Evolutionary conservation across 768 basidiomycete genomes (phyloP), one percentile per base, ranked within the genome.

Genomic region (Calvatia gigantea): DNA sequence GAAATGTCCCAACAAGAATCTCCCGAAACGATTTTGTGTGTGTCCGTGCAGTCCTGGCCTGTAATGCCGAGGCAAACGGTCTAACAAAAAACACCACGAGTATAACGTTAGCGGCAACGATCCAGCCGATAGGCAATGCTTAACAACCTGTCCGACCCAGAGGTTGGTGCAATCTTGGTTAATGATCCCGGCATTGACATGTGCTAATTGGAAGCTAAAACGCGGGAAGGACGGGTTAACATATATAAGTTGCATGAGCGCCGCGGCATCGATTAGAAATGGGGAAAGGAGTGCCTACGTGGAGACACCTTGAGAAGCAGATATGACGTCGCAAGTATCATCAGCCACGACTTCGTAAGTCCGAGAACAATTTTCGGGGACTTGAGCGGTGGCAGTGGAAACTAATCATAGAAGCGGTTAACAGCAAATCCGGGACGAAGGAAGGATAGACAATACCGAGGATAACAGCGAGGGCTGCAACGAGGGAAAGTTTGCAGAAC

Each of bases 241-340:
- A 11, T 12, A 4, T 15, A n/a, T n/a, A 27, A 28, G 38, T 7
- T 32, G 41, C n/a, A n/a, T 21, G 32, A 19, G n/a, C 4, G n/a
- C n/a, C 39, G 17, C 6, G 8, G 19, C 17, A 25, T 51, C 32
- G 51, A 39, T 27, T 19, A n/a, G 37, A 47, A 15, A 25, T 12
- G 14, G 29, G 21, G 0, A 48, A 15, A n/a, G 37, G 52, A 23
- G 21, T 15, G 62, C 72, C 60, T 64, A 86, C 73, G 78, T 79
- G 6, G 81, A 81, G 27, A 73, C 75, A 56, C 72, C 73, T 54
- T 77, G 64, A 2, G 69, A 66, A 4, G 72, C 73, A 23, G 77
- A 82, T 64, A 85, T 85, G 28, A 58, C 65, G 64, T 83, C 76
- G 66, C 86, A 87, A 54, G 74, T 80, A 65, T 86, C 82, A 6